Evolutionary conservation across 306 rosid species (phyloP).

Genomic region (Myrica gale): DNA sequence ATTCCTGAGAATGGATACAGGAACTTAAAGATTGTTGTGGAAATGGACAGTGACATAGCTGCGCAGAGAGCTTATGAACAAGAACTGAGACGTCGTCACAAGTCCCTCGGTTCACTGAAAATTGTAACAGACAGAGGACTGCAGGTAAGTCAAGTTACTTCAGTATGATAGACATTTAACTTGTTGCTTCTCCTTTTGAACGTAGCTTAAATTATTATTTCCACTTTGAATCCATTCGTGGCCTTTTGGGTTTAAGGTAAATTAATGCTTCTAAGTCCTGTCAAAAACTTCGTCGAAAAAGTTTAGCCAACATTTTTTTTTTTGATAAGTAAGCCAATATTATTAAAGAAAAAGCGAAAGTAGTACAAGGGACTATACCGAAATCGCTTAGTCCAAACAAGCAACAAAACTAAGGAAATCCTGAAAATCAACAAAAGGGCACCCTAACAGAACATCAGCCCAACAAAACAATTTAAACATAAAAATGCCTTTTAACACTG

Average conservation of each 20-base stretch:
- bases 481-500: too few species aligned
- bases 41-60: constrained; percentile 76
- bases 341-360: too few species aligned
- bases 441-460: too few species aligned
- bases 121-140: constrained; percentile 80
- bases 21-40: constrained; percentile 79
- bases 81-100: constrained; percentile 74
- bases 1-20: constrained; percentile 69
- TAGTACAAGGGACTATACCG: too few species aligned
- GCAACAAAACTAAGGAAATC: too few species aligned
- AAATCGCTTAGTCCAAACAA: too few species aligned
- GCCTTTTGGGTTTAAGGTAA: constrained; percentile 6
- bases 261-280: not conserved
- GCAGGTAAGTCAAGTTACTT: constrained; percentile 57
- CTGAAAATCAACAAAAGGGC: too few species aligned
- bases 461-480: too few species aligned
- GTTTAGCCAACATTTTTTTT: constrained; percentile 1
- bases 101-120: constrained; percentile 65
- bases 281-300: constrained; percentile 18
- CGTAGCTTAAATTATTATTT: not conserved
- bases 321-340: too few species aligned
- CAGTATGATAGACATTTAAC: constrained; percentile 3
- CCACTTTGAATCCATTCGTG: constrained; percentile 5
- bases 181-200: not conserved
- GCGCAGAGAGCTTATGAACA: constrained; percentile 60